phyloP scores from a whole-genome alignment of 2,329 filamentous ascomycete genomes.

The Mollisiaceae sp. region DNA sequence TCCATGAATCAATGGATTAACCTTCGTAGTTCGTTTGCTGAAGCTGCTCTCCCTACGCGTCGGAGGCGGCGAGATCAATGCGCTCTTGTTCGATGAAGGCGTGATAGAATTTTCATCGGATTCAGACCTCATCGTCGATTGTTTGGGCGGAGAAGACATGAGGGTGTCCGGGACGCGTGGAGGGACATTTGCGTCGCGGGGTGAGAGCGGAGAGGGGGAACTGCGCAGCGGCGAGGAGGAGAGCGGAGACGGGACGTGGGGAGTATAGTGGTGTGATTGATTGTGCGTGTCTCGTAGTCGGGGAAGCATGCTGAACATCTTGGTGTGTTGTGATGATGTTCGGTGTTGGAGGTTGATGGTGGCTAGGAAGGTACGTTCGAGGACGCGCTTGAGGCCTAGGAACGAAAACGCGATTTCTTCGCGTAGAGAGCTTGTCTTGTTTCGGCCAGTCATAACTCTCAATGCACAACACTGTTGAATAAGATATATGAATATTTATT shows the following conservation, averaged over 20 bases:
- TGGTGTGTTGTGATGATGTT: constrained; percentile 19
- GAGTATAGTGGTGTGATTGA: constrained; percentile 39
- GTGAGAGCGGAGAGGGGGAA: constrained; percentile 50
- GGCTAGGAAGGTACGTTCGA: constrained; percentile 17
- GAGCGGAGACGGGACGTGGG: constrained; percentile 58
- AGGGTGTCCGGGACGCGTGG: constrained; percentile 43
- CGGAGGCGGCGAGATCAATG: constrained; percentile 23
- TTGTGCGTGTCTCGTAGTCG: constrained; percentile 20
- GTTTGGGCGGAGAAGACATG: constrained; percentile 34
- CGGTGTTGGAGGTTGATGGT: constrained; percentile 15
- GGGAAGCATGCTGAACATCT: constrained; percentile 40
- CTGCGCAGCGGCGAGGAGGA: constrained; percentile 63
- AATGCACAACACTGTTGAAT: neutral
- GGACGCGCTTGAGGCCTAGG: constrained; percentile 27
- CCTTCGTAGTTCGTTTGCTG: constrained; percentile 57
- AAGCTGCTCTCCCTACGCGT: constrained; percentile 27
- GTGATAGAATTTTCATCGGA: constrained; percentile 2
- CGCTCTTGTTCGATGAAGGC: constrained; percentile 11
- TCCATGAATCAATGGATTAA: constrained; percentile 65
- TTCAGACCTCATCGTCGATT: constrained; percentile 8
- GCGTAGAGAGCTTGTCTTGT: constrained; percentile 19
- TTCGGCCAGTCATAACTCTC: neutral
- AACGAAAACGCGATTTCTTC: constrained; percentile 17
- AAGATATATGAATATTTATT: too few species aligned
- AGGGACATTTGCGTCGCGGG: constrained; percentile 51